Evolutionary conservation across 2,329 filamentous ascomycete genomes (phyloP), one percentile per base, ranked within the genome.

Genomic region (Lasiodiplodia citricola): DNA sequence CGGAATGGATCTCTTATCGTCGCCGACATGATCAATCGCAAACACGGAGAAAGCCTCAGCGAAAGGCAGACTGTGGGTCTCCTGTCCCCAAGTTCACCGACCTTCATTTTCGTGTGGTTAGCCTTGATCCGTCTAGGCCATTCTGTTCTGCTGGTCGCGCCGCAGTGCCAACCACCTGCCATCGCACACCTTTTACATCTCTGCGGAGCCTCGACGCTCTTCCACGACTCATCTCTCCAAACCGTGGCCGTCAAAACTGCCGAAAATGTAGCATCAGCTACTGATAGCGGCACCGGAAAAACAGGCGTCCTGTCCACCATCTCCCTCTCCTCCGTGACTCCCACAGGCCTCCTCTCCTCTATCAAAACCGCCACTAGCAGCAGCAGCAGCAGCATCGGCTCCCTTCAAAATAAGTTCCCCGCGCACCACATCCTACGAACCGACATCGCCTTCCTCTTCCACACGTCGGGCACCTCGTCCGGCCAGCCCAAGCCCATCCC

Each of bases 401-500:
- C 6, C 51, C 37, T 21, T 7, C 44, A 10, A 35, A 10, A 35
- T 2, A 10, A 1, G 31, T 4, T 38, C n/a, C 28, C 44, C 6
- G 5, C 23, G 8, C 47, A 38, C 25, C 28, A 10, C 18, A 66
- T 76, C n/a, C 70, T 74, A 8, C 75, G 78, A 8, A 71, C 72
- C 1, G 82, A 85, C 14, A 74, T 84, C 16, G 88, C 88, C 0
- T 90, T 89, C 74, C 79, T 89, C 28, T 85, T 86, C 71, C 88
- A 91, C 72, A 90, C 88, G 0, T 91, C 89, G 0, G 89, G 88
- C 0, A 91, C 89, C 2, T 90, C 88, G 0, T 87, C 85, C 0
- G 88, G 88, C 0, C 75, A 88, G 1, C 88, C 89, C 0, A 91
- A 91, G 69, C 87, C 87, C 0, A 89, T 91, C 0, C 82, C 84